Percentiles rank a stretch among this genome's conserved stretches.
phyloP scores from a whole-genome alignment of 208 protist species.

The Leishmania tropica region DNA sequence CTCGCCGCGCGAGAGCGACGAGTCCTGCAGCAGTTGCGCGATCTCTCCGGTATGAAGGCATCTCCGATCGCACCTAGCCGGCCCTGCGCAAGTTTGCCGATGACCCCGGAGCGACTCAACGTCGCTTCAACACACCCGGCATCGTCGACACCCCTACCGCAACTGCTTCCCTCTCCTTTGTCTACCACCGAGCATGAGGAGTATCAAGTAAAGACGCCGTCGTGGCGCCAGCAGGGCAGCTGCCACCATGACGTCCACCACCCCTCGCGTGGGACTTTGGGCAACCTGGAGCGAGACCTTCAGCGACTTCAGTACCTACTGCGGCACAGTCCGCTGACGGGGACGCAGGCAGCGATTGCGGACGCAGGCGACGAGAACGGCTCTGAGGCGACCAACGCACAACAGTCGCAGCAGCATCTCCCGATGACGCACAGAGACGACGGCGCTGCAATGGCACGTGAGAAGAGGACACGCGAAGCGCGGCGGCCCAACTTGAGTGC shows the following conservation, averaged over 20 bases:
- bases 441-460: background rate
- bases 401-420: background rate
- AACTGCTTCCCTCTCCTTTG: background rate
- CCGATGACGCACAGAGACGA: background rate
- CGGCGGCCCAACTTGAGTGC: background rate
- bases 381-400: background rate
- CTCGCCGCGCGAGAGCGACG: conserved; percentile 25
- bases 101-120: conserved; percentile 14
- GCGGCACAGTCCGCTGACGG: conserved; percentile 14
- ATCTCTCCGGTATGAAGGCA: conserved; percentile 25
- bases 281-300: conserved; percentile 20
- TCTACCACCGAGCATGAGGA: background rate
- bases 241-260: too few relatives aligned
- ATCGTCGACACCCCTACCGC: background rate
- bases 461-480: conserved; percentile 19
- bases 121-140: background rate
- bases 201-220: background rate
- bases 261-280: background rate
- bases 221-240: background rate
- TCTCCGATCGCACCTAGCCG: conserved; percentile 28
- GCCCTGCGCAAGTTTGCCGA: conserved; percentile 19
- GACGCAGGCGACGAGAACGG: background rate
- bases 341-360: background rate
- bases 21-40: conserved; percentile 28
- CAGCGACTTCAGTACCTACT: conserved; percentile 25